These are phyloP conservation scores for Debaryomycetaceae sp. DNA, from an alignment of 1,139 yeast genomes.

Conservation along the genomic window DNA sequence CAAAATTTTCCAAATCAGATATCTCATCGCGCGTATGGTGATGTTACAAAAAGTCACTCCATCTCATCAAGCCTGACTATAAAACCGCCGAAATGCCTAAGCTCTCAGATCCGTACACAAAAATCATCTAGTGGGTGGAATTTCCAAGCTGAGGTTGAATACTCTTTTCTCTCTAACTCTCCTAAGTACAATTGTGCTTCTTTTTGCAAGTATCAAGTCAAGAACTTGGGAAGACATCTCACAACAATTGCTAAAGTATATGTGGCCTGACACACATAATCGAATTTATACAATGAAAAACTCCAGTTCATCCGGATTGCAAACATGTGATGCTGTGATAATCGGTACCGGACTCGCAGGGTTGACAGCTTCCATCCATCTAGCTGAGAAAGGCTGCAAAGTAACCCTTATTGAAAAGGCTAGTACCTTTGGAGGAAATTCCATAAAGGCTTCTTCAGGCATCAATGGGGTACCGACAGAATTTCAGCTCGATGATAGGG, in stretches of 20 bases:
- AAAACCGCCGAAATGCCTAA: too few species aligned
- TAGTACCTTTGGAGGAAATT: conserved; percentile 32
- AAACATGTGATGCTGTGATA: conserved; percentile 12
- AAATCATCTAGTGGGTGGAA: too few species aligned
- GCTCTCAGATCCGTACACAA: too few species aligned
- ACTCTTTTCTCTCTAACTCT: too few species aligned
- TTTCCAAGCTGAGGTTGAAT: too few species aligned
- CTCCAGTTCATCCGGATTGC: neutral
- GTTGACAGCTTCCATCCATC: conserved; percentile 25
- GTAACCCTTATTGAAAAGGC: conserved; percentile 32
- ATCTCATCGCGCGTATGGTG: neutral
- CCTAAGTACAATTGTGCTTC: neutral
- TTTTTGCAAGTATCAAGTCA: neutral
- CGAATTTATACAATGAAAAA: too few species aligned
- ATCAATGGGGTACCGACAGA: conserved; percentile 36
- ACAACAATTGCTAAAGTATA: neutral
- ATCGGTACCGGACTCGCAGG: conserved; percentile 40
- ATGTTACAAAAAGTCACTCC: neutral
- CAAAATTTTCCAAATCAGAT: neutral
- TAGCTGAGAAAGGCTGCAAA: conserved; percentile 20
- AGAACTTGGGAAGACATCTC: neutral
- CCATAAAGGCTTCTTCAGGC: conserved; percentile 39
- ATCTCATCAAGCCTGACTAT: neutral
- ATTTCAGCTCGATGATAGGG: conserved; percentile 21
- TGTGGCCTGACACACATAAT: too few species aligned